Percentiles rank a stretch among this genome's conserved stretches.
These are phyloP conservation scores for Salix arbutifolia DNA, from an alignment of 345 rosid species.

Conservation along the genomic window DNA sequence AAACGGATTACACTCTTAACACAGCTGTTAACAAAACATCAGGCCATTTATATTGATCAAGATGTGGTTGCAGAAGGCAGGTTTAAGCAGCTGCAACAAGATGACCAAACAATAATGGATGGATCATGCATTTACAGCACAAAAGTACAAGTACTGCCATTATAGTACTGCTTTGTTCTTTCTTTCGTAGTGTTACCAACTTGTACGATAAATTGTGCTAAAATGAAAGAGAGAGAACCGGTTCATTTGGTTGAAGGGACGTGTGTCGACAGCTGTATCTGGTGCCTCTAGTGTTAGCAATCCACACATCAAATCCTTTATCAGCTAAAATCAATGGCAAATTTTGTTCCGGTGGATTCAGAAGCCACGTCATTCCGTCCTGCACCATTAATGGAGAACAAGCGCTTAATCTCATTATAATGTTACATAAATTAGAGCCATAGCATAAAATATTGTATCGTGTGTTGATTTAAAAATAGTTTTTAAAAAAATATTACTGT, in stretches of 20 bases:
- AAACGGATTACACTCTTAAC: no score
- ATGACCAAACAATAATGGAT: not conserved
- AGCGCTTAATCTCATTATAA: no score
- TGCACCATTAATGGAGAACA: conserved; percentile 18
- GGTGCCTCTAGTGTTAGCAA: conserved; percentile 82
- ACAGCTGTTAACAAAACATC: no score
- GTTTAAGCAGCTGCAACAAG: not conserved
- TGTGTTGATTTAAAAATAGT: no score
- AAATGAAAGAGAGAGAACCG: conserved; percentile 27
- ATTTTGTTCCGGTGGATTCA: conserved; percentile 77
- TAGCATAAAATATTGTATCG: no score
- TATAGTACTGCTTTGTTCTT: no score
- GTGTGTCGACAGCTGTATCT: conserved; percentile 62
- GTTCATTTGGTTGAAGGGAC: conserved; percentile 41
- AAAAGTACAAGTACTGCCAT: not conserved
- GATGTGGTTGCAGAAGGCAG: no score
- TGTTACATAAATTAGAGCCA: no score
- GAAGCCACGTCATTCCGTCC: conserved; percentile 93
- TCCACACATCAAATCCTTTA: conserved; percentile 93
- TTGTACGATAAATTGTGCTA: not conserved
- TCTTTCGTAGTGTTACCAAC: not conserved
- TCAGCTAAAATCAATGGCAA: conserved; percentile 82
- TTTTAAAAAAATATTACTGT: no score
- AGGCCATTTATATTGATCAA: no score
- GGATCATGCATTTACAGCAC: not conserved